Conservation (phyloP, 345 rosid genomes). For the Citrus trifoliata region DNA sequence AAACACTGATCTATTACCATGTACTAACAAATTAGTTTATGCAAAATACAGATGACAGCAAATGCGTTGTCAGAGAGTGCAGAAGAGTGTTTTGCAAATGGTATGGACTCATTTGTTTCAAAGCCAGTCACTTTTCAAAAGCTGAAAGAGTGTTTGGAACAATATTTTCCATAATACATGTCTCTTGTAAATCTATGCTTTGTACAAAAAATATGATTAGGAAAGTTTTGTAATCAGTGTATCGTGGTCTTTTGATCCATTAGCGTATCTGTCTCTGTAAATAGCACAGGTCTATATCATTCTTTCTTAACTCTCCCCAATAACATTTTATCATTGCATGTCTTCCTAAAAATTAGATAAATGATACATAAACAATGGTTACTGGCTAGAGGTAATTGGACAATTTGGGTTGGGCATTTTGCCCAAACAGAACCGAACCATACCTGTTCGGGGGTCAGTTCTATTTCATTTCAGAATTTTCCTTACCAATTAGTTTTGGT, state of each 20-base stretch:
- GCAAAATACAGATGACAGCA: conserved; percentile 82
- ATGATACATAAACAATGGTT: not conserved
- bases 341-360: not conserved
- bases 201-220: conserved; percentile 45
- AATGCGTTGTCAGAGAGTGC: conserved; percentile 88
- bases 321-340: not conserved
- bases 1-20: not conserved
- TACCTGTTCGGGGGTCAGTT: not conserved
- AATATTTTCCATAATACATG: conserved; percentile 46
- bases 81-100: conserved; percentile 85
- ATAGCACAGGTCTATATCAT: conserved; percentile 23
- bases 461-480: no score
- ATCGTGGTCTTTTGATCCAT: conserved; percentile 22
- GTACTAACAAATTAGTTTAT: not conserved
- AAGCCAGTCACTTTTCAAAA: conserved; percentile 88
- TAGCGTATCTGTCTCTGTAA: conserved; percentile 27
- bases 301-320: not conserved
- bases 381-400: not conserved
- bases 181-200: conserved; percentile 35
- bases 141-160: conserved; percentile 65
- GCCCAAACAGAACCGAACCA: not conserved
- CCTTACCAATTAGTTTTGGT: not conserved
- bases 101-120: conserved; percentile 93
- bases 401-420: not conserved
- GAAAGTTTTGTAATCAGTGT: conserved; percentile 55